phyloP scores from a whole-genome alignment of 225 moss, liverwort and hornwort genomes.

The Physcomitrellopsis africana region DNA sequence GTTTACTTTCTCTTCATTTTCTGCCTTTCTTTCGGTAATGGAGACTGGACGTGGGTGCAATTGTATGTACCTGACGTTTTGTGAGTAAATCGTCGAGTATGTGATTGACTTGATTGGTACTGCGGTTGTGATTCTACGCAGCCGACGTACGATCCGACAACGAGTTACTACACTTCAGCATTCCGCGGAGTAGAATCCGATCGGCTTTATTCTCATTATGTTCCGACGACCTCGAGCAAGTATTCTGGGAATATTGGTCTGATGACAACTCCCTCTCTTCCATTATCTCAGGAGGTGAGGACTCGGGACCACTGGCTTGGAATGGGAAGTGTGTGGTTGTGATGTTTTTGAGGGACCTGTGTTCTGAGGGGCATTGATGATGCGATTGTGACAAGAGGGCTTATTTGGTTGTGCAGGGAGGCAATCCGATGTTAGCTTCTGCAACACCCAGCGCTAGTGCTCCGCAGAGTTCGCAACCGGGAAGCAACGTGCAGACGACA shows the following conservation, averaged over 20 bases:
- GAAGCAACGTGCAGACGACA: slow-evolving; percentile 63
- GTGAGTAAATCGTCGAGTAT: not conserved
- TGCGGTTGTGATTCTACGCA: not conserved
- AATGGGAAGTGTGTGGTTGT: too few relatives aligned
- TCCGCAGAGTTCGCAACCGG: slow-evolving; percentile 68
- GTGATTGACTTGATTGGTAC: not conserved
- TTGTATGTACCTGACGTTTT: too few relatives aligned
- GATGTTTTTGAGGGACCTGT: accelerated
- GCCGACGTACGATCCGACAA: slow-evolving; percentile 51
- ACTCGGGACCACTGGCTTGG: not conserved
- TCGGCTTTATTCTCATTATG: slow-evolving; percentile 77
- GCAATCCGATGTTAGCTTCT: slow-evolving; percentile 56
- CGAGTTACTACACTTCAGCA: slow-evolving; percentile 86
- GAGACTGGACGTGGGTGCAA: not conserved
- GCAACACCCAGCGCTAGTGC: slow-evolving; percentile 48
- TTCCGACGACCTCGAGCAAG: slow-evolving; percentile 76
- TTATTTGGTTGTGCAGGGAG: slow-evolving; percentile 27
- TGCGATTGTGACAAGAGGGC: not conserved
- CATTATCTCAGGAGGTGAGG: slow-evolving; percentile 86
- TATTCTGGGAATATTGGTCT: slow-evolving; percentile 81
- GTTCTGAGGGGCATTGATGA: too few relatives aligned
- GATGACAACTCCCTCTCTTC: slow-evolving; percentile 67
- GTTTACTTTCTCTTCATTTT: not conserved
- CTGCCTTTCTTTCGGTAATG: not conserved
- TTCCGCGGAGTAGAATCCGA: slow-evolving; percentile 79